Evolutionary conservation across 176 grass and related monocot genomes (phyloP).

Genomic region (Hyparrhenia diplandra): DNA sequence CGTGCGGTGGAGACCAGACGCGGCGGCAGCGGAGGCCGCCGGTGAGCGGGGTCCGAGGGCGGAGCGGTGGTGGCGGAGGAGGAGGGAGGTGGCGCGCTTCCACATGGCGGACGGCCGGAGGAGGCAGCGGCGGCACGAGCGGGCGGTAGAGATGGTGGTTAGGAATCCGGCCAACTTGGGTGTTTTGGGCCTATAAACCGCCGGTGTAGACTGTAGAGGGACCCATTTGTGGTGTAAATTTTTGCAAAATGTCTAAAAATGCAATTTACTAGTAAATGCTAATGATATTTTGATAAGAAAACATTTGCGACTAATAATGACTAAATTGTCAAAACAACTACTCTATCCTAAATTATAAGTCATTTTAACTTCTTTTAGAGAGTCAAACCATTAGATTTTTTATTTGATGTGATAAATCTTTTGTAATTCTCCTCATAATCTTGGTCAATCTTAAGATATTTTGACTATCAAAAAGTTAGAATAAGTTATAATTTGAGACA

Average conservation of each 20-base stretch:
- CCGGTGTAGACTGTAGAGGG: not conserved
- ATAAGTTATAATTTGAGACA: no score
- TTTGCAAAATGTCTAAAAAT: not conserved
- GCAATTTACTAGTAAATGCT: not conserved
- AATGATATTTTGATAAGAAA: not conserved
- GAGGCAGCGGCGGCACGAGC: not conserved
- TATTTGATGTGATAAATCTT: no score
- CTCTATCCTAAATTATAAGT: no score
- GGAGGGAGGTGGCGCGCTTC: conserved; percentile 31
- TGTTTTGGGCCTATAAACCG: not conserved
- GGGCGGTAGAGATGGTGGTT: not conserved
- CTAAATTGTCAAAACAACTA: no score
- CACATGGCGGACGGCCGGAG: conserved; percentile 33
- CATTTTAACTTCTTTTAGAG: no score
- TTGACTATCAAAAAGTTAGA: no score
- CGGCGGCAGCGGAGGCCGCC: not conserved
- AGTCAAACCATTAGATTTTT: no score
- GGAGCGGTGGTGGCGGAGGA: conserved; percentile 7
- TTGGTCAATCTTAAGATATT: no score
- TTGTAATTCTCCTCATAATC: no score
- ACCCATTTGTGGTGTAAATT: not conserved
- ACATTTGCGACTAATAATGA: not conserved
- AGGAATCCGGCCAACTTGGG: not conserved
- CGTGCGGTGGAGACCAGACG: not conserved
- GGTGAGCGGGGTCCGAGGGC: not conserved